Conservation (phyloP, 495 filamentous ascomycete species). For the Penicillium egyptiacum region DNA sequence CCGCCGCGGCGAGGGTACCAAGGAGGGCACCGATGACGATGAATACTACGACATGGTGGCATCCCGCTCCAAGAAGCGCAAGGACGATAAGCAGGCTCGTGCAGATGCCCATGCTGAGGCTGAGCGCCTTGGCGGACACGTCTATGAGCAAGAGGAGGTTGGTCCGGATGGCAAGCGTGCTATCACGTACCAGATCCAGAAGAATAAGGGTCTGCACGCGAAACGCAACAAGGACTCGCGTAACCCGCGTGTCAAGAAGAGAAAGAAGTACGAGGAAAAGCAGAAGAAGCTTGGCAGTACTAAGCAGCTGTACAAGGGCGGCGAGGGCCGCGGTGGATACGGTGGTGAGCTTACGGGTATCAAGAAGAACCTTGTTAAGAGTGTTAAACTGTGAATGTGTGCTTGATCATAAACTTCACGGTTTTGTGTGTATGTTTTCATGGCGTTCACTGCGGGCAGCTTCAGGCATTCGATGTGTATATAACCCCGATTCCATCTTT, state of each 20-base stretch:
- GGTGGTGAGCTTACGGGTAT: slow-evolving; percentile 93
- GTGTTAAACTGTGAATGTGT: slow-evolving; percentile 70
- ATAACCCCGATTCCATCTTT: slow-evolving; percentile 21
- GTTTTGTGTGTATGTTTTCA: slow-evolving; percentile 27
- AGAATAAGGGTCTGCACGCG: slow-evolving; percentile 93
- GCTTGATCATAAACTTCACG: slow-evolving; percentile 16
- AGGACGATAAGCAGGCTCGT: slow-evolving; percentile 68
- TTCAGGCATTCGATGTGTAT: slow-evolving; percentile 34
- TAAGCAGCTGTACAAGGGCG: slow-evolving; percentile 82
- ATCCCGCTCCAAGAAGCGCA: slow-evolving; percentile 63
- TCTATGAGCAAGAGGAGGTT: slow-evolving; percentile 57
- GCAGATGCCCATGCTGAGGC: slow-evolving; percentile 54
- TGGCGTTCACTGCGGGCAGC: slow-evolving; percentile 37
- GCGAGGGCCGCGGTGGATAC: slow-evolving; percentile 84
- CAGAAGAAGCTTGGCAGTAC: slow-evolving; percentile 89
- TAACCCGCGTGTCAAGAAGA: slow-evolving; percentile 97
- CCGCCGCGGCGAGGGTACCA: slow-evolving; percentile 38
- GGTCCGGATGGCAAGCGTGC: slow-evolving; percentile 79
- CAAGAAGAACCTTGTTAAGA: slow-evolving; percentile 89
- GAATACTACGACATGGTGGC: slow-evolving; percentile 91
- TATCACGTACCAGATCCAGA: slow-evolving; percentile 88
- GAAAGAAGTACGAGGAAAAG: slow-evolving; percentile 87
- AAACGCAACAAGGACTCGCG: slow-evolving; percentile 87
- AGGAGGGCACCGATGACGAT: slow-evolving; percentile 52
- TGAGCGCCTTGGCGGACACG: slow-evolving; percentile 55